Percentiles rank a stretch among this genome's conserved stretches.
Conservation (phyloP, 2,329 filamentous ascomycete species). For the Neocatenulostroma microsporum region DNA sequence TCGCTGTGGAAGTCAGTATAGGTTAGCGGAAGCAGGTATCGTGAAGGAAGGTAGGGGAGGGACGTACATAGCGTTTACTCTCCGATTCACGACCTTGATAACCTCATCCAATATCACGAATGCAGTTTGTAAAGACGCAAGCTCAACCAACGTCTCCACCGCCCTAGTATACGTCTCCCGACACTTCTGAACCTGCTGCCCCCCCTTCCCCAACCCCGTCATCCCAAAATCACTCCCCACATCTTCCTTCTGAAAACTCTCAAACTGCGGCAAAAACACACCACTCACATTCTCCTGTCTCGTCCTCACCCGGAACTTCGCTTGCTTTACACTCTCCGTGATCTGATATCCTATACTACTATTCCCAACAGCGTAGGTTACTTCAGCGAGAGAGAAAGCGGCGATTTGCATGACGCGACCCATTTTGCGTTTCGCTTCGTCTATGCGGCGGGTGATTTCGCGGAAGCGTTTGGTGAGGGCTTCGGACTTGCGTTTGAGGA, state of each 20-base stretch:
- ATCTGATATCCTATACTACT: slow-evolving; percentile 89
- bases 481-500: slow-evolving; percentile 96
- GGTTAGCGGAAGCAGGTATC: too few species aligned
- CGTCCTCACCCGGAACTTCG: slow-evolving; percentile 84
- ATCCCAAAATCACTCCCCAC: slow-evolving; percentile 85
- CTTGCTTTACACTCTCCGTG: slow-evolving; percentile 88
- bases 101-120: slow-evolving; percentile 98
- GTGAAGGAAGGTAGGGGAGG: slow-evolving; percentile 6
- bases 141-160: slow-evolving; percentile 89
- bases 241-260: slow-evolving; percentile 79
- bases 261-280: slow-evolving; percentile 87
- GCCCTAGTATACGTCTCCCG: slow-evolving; percentile 93
- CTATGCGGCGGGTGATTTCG: slow-evolving; percentile 95
- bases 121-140: slow-evolving; percentile 92
- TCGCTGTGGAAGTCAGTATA: slow-evolving; percentile 48
- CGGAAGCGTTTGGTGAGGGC: slow-evolving; percentile 74
- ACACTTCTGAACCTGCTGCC: slow-evolving; percentile 91
- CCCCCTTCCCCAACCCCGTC: slow-evolving; percentile 91
- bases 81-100: slow-evolving; percentile 96
- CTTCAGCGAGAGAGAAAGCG: slow-evolving; percentile 93
- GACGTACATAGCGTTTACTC: slow-evolving; percentile 89
- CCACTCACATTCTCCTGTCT: slow-evolving; percentile 98
- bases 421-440: slow-evolving; percentile 99
- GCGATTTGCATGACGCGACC: slow-evolving; percentile 98
- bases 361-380: slow-evolving; percentile 92